These are phyloP conservation scores for Tetrapyrgos nigripes DNA, from an alignment of 1,284 basidiomycete genomes.

Conservation along the genomic window DNA sequence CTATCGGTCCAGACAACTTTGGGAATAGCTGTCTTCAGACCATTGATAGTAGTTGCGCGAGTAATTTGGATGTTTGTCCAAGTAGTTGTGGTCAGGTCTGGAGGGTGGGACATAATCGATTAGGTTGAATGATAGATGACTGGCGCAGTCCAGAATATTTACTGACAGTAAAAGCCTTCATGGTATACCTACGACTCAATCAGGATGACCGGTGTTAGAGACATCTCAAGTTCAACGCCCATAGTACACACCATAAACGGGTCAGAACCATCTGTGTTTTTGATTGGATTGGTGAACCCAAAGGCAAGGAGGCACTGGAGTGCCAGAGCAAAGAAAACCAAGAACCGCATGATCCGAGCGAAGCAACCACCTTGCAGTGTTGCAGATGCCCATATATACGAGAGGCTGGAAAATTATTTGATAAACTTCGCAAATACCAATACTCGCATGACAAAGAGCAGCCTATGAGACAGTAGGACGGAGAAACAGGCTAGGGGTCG, in stretches of 20 bases:
- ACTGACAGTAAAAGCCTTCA: constrained; percentile 41
- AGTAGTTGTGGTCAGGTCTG: constrained; percentile 44
- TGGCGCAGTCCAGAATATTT: background rate
- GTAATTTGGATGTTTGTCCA: constrained; percentile 47
- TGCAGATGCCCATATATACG: too few species aligned
- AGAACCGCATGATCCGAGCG: background rate
- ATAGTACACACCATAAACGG: constrained; percentile 39
- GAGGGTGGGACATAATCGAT: background rate
- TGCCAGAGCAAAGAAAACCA: constrained; percentile 16
- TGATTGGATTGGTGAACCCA: constrained; percentile 38
- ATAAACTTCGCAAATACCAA: too few species aligned
- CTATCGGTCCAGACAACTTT: constrained; percentile 43
- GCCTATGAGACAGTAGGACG: too few species aligned
- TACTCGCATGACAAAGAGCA: too few species aligned
- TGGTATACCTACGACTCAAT: constrained; percentile 29
- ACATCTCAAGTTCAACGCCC: background rate
- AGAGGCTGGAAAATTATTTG: too few species aligned
- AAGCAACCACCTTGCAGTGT: too few species aligned
- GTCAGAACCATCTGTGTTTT: constrained; percentile 39
- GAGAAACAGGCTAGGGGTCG: too few species aligned
- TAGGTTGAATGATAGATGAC: too few species aligned
- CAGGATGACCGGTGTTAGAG: background rate
- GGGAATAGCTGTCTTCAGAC: constrained; percentile 42
- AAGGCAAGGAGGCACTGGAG: background rate
- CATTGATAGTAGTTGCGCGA: constrained; percentile 42